phyloP scores from a whole-genome alignment of 2,329 filamentous ascomycete species.

The Madurella mycetomatis region DNA sequence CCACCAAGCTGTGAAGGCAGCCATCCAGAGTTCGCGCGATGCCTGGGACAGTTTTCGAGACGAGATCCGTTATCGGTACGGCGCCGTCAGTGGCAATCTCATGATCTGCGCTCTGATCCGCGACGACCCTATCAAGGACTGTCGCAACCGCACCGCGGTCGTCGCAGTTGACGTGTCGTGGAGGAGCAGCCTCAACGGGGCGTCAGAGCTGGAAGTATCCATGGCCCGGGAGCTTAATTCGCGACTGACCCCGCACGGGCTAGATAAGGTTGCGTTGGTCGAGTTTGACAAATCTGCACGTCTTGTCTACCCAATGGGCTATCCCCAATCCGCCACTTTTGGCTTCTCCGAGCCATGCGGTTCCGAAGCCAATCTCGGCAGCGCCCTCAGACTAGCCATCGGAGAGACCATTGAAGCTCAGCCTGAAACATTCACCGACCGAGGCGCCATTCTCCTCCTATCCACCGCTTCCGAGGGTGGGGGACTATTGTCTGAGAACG shows the following conservation, averaged over 20 bases:
- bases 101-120: constrained; percentile 23
- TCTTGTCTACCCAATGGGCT: constrained; percentile 15
- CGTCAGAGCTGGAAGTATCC: constrained; percentile 1
- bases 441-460: constrained; percentile 17
- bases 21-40: constrained; percentile 18
- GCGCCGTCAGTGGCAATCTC: constrained; percentile 16
- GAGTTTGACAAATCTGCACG: constrained; percentile 5
- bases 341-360: background rate
- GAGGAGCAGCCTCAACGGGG: background rate
- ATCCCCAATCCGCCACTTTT: constrained; percentile 6
- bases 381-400: constrained; percentile 18
- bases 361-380: constrained; percentile 6
- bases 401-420: constrained; percentile 16
- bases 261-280: constrained; percentile 15
- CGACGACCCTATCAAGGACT: constrained; percentile 22
- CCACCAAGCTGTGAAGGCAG: constrained; percentile 16
- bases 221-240: constrained; percentile 13
- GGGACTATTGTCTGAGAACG: background rate
- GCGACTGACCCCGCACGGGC: constrained; percentile 4
- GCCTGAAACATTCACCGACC: constrained; percentile 20
- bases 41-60: constrained; percentile 15
- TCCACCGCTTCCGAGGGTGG: constrained; percentile 8
- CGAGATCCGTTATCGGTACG: constrained; percentile 16
- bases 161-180: constrained; percentile 18
- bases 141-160: constrained; percentile 15